Evolutionary conservation across 2,329 filamentous ascomycete genomes (phyloP), one percentile per base, ranked within the genome.

Genomic region (Cladophialophora yegresii): DNA sequence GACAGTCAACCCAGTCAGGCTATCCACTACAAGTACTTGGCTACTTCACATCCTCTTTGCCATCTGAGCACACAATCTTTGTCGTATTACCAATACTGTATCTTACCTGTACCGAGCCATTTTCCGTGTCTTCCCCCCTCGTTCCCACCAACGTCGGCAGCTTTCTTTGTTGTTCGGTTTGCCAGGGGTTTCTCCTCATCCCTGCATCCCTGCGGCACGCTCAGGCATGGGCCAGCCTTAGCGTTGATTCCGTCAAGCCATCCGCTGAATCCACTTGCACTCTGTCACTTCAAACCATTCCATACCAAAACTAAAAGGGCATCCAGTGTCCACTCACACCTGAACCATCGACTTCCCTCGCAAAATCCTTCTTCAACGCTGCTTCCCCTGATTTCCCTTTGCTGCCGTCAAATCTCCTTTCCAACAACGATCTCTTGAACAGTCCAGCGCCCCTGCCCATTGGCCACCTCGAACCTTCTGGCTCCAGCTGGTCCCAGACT

Each of bases 361-460:
- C 57, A 60, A 59, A 63, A 54, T 43, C 54, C 57, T 43, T 61
- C 50, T 63, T 67, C 61, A 59, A 59, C 57, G 45, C 54, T 59
- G 61, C 60, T 67, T 67, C 59, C 66, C 66, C 66, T 65, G 59
- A 65, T 61, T 54, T 65, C 65, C 63, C 60, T 50, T 51, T 57
- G 53, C 62, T 56, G 62, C 51, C 54, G 55, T 64, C 66, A 68
- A 50, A 66, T 65, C 54, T 66, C 66, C 54, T 45, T 60, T 62
- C 64, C 66, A 61, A 62, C 61, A 56, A 43, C 58, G 33, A 65
- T 47, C 60, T 64, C 51, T 62, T 59, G 51, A 30, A 56, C 30
- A 26, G 28, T 40, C 26, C 58, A 54, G 50, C 53, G 30, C 51
- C 36, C 36, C 54, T 53, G 53, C 59, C 47, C 12, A 65, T 66